Evolutionary conservation across 208 protist species (phyloP), one percentile per base, ranked within the genome.

Genomic region (Porcisia hertigi): DNA sequence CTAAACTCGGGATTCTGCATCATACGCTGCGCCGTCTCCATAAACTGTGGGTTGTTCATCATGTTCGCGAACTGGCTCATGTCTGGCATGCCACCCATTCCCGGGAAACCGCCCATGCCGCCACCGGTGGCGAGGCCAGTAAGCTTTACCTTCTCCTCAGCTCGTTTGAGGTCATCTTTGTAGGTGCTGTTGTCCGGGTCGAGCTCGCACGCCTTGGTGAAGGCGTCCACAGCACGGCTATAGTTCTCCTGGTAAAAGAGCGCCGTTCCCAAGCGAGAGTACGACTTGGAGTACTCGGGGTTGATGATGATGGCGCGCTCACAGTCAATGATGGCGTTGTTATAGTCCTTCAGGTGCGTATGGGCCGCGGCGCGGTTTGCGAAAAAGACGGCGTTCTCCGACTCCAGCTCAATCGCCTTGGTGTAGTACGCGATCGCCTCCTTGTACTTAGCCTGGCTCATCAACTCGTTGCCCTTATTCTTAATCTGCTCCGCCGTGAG

Each of bases 41-140:
- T 88, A 83, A 98, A 96, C 82, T 96, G 86, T n/a, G 95, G 95
- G 81, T 97, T 98, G 82, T 86, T 89, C 91, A 96, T 94, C 88
- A 97, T 93, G 72, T 81, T 84, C 18, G 87, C 69, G 49, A 98
- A 84, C 73, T 93, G 85, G 70, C 87, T 82, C 76, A 96, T 87
- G 79, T 96, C 91, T 23, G 89, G 89, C 83, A 95, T 90, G 30
- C 90, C 89, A 36, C 77, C 86, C 67, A 92, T 75, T n/a, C 75
- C 71, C 0, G 86, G 83, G 64, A 86, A 83, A 59, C 79, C 85
- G 47, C 84, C 60, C 76, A 60, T 75, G 6, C 65, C 73, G 54
- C 69, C 81, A 36, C 66, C 76, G 39, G 79, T 69, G 47, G 74
- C 84, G 74, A 76, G 66, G 62, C 73, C 77, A 9, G 66, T 70